Evolutionary conservation across 2,329 filamentous ascomycete genomes (phyloP), one percentile per base, ranked within the genome.

Genomic region (Verticillium longisporum): DNA sequence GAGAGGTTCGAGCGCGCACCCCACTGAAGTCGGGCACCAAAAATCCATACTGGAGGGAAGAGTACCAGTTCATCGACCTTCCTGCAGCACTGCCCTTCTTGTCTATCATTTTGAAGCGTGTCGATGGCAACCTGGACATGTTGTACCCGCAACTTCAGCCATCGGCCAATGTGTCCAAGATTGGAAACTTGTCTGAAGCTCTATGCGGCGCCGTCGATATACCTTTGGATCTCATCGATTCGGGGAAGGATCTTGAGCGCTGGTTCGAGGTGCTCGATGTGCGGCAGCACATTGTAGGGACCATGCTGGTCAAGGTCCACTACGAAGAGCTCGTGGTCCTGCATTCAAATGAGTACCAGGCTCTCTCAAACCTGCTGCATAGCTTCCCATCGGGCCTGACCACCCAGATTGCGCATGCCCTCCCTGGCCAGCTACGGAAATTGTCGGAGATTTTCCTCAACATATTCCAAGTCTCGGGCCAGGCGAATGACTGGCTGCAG

Each of bases 401-500:
- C 0, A 82, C 91, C 41, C 90, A 96, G 71, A 90, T 99, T 66
- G 88, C 92, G 2, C 85, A 90, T 55, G 85, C 90, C 61, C 81
- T 97, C 60, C 89, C 92, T 0, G 85, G 87, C 90, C 34, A 92
- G 69, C 79, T 97, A 37, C 89, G 89, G 59, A 86, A n/a, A 15
- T 74, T 98, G 9, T 90, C 92, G 2, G 93, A 97, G 70, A 87
- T 90, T 33, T 85, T 98, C 41, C 78, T 98, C 65, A 96, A 98
- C 71, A 96, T 99, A 59, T 99, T 94, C 69, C 95, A 99, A 71
- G 93, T 96, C 3, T 94, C 92, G 2, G 92, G 91, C 0, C 85
- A 86, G 41, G 90, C 91, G 2, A 83, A 84, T 54, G 92, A 97
- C 62, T 99, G 95, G 95, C 83, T 99, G 26, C 95, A 92, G 80